Conservation (phyloP, 495 filamentous ascomycete genomes). For the Daldinia loculata region DNA sequence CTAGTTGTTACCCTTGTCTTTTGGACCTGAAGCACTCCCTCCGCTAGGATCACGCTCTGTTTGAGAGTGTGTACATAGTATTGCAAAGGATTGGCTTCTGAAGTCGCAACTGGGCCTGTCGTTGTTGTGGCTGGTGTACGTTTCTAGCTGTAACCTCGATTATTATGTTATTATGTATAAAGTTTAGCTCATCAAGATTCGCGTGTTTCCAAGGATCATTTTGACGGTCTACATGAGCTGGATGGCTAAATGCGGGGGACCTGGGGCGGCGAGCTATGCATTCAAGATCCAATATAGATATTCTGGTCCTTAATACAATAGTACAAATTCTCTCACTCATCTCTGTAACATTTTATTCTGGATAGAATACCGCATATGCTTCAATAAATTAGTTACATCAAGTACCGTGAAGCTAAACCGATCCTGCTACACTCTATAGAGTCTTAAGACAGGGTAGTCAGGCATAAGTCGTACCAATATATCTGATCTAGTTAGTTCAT, state of each 20-base stretch:
- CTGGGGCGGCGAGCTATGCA: background rate
- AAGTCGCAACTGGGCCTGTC: background rate
- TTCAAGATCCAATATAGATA: constrained; percentile 26
- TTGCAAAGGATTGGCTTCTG: background rate
- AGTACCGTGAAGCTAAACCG: background rate
- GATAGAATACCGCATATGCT: background rate
- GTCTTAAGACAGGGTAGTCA: background rate
- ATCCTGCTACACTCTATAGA: background rate
- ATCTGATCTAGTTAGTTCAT: background rate
- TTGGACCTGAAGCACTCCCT: constrained; percentile 69
- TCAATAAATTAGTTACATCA: background rate
- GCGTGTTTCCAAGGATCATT: background rate
- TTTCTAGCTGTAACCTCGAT: constrained; percentile 1
- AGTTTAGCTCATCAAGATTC: constrained; percentile 13
- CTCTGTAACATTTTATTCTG: background rate
- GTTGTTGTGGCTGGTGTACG: background rate
- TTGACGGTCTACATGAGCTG: background rate
- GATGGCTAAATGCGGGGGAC: constrained; percentile 15
- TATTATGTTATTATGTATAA: background rate
- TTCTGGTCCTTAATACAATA: background rate
- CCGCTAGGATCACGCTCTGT: constrained; percentile 38
- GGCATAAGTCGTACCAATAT: background rate
- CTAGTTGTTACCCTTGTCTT: constrained; percentile 76
- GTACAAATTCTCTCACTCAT: background rate
- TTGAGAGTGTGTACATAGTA: background rate